phyloP scores from a whole-genome alignment of 176 grass and related monocot genomes.

The Lolium perenne region DNA sequence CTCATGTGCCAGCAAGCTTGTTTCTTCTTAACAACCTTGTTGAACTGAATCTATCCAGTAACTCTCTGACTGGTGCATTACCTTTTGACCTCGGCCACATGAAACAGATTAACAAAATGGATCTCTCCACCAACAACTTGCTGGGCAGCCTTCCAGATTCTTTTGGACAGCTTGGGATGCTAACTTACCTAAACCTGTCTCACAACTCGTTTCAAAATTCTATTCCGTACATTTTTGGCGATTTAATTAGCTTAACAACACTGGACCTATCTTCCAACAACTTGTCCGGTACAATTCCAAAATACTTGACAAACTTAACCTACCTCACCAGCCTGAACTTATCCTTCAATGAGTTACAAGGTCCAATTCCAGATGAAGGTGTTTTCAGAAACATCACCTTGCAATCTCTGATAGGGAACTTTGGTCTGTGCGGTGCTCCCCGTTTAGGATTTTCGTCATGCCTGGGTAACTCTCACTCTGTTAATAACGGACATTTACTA shows the following conservation, averaged over 20 bases:
- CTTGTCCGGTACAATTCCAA: background rate
- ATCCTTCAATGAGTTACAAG: constrained; percentile 5
- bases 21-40: background rate
- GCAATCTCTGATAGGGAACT: background rate
- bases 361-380: background rate
- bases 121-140: background rate
- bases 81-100: background rate
- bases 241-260: background rate
- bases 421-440: background rate
- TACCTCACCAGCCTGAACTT: constrained; percentile 1
- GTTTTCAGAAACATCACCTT: background rate
- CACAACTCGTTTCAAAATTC: background rate
- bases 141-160: constrained; percentile 10
- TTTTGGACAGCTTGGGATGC: background rate
- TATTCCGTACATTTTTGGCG: background rate
- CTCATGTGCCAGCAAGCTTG: background rate
- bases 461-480: background rate
- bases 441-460: constrained; percentile 3
- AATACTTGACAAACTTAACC: background rate
- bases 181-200: background rate
- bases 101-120: background rate
- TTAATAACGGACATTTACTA: background rate
- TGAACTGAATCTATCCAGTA: background rate
- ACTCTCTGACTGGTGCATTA: background rate
- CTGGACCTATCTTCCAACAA: constrained; percentile 20